Conservation (phyloP, 2,329 filamentous ascomycete species). For the Aureobasidium sp. region DNA sequence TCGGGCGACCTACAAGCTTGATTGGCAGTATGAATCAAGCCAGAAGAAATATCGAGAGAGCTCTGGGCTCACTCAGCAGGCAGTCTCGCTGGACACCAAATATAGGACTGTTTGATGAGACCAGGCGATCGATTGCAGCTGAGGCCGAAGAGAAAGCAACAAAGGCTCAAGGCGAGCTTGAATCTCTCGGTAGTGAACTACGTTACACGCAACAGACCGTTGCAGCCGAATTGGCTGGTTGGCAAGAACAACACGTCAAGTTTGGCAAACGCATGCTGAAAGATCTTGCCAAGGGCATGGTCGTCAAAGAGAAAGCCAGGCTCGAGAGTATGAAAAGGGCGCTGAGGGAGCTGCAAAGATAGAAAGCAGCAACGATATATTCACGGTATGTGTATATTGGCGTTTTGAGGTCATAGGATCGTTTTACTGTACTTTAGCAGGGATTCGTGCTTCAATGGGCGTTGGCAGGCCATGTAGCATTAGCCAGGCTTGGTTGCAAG, state of each 20-base stretch:
- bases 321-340: constrained; percentile 76
- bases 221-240: constrained; percentile 82
- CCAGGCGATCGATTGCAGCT: constrained; percentile 70
- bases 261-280: constrained; percentile 68
- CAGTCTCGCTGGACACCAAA: constrained; percentile 70
- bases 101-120: constrained; percentile 68
- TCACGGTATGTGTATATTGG: constrained; percentile 4
- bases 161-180: constrained; percentile 62
- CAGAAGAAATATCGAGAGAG: constrained; percentile 70
- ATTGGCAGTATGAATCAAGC: constrained; percentile 69
- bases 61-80: constrained; percentile 65
- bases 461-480: constrained; percentile 4
- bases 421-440: constrained; percentile 5
- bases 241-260: constrained; percentile 82
- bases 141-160: constrained; percentile 77
- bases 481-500: neutral
- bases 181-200: constrained; percentile 71
- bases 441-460: neutral
- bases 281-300: constrained; percentile 68
- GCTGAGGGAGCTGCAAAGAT: constrained; percentile 48
- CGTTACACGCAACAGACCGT: constrained; percentile 91
- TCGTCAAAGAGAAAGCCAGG: constrained; percentile 72
- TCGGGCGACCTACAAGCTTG: constrained; percentile 71
- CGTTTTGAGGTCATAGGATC: neutral
- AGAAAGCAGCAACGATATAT: neutral